A percentile compares a stretch with the other conserved stretches of the same genome.
Evolutionary conservation across 2,329 filamentous ascomycete genomes (phyloP).

Genomic region (Pestalotiopsis sp.): DNA sequence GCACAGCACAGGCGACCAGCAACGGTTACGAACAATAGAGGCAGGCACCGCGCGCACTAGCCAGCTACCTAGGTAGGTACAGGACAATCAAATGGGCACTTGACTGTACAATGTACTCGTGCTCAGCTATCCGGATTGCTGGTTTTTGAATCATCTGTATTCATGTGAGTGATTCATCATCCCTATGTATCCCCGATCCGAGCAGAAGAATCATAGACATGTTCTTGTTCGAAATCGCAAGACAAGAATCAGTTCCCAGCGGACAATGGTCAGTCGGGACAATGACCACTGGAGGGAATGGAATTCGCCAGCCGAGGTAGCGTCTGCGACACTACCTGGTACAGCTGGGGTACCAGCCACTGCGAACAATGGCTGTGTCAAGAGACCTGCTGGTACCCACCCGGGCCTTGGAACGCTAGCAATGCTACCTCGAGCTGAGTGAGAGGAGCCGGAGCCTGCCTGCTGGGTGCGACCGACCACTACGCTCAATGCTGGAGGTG

Average conservation of each 20-base stretch:
- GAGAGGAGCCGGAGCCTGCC: background rate
- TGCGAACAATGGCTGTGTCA: slow-evolving; percentile 27
- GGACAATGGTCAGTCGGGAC: background rate
- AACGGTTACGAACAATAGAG: background rate
- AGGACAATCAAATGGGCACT: background rate
- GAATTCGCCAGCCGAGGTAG: background rate
- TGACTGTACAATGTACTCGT: too few relatives aligned
- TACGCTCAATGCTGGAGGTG: background rate
- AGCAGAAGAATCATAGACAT: too few relatives aligned
- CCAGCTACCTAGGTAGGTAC: background rate
- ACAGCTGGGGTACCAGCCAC: slow-evolving; percentile 26
- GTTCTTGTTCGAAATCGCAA: background rate
- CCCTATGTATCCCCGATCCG: too few relatives aligned
- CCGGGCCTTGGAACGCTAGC: slow-evolving; percentile 21
- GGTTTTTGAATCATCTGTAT: too few relatives aligned
- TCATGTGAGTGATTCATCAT: too few relatives aligned
- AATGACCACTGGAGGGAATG: background rate
- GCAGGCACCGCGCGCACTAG: background rate
- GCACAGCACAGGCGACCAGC: background rate
- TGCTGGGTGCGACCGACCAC: too few relatives aligned
- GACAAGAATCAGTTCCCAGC: background rate
- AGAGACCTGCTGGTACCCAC: slow-evolving; percentile 25
- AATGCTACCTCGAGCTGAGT: background rate
- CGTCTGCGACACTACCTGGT: slow-evolving; percentile 20
- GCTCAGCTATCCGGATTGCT: too few relatives aligned